Evolutionary conservation across 2,329 filamentous ascomycete genomes (phyloP).

Genomic region (Xylaria sp.): DNA sequence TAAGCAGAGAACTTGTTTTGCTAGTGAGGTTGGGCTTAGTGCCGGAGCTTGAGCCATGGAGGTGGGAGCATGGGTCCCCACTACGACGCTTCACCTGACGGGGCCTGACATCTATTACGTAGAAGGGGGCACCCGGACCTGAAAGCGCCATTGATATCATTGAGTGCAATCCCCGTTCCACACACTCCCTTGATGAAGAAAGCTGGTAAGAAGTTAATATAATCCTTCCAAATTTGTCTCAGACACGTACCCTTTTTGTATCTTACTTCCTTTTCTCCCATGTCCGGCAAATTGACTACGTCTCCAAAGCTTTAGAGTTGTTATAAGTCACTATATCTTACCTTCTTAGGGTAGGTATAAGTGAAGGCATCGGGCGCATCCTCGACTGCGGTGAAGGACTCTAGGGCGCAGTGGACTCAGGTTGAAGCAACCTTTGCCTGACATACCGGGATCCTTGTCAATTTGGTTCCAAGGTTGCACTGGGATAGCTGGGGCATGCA

Average conservation of each 20-base stretch:
- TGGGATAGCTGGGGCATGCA: constrained; percentile 20
- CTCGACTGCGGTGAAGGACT: constrained; percentile 20
- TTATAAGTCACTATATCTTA: background rate
- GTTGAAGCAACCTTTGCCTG: constrained; percentile 5
- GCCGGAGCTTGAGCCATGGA: constrained; percentile 3
- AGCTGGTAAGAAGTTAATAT: background rate
- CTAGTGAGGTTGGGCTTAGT: background rate
- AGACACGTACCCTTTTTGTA: too few species aligned
- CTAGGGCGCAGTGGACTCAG: background rate
- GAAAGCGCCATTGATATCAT: constrained; percentile 37
- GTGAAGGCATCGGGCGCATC: constrained; percentile 1
- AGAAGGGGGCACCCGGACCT: constrained; percentile 7
- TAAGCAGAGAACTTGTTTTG: background rate
- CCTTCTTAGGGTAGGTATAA: background rate
- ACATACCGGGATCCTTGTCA: constrained; percentile 17
- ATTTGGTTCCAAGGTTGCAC: constrained; percentile 4
- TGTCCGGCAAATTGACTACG: too few species aligned
- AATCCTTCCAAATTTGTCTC: background rate
- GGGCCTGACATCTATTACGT: constrained; percentile 29
- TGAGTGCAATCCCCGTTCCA: constrained; percentile 10
- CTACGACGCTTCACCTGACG: constrained; percentile 7
- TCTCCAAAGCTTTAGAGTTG: background rate
- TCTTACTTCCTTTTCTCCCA: too few species aligned
- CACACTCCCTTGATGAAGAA: background rate
- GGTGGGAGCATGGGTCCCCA: constrained; percentile 4